Evolutionary conservation across 164 flowering plant genomes (phyloP).

Genomic region (Tetrastigma voinierianum): DNA sequence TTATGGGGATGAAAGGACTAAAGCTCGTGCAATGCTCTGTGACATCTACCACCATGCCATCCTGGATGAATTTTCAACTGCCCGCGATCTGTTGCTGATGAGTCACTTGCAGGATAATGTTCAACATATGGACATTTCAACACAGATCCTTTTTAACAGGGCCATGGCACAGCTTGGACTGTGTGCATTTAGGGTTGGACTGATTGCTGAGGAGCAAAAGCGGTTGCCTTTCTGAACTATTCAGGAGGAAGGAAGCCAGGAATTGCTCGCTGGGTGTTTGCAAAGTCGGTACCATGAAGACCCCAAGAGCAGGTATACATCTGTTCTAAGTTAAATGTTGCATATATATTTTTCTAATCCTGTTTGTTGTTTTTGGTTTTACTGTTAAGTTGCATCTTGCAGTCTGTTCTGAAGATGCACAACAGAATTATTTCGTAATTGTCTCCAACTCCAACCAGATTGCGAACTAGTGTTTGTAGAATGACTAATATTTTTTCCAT

Average conservation of each 20-base stretch:
- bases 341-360: no score
- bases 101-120: slow-evolving; percentile 92
- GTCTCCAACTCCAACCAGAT: no score
- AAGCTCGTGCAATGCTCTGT: slow-evolving; percentile 96
- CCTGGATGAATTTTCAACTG: slow-evolving; percentile 61
- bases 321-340: background rate
- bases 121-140: slow-evolving; percentile 84
- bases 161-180: slow-evolving; percentile 97
- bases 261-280: slow-evolving; percentile 89
- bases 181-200: slow-evolving; percentile 79
- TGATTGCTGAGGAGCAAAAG: slow-evolving; percentile 73
- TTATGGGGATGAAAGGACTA: slow-evolving; percentile 92
- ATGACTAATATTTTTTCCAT: no score
- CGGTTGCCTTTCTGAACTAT: slow-evolving; percentile 85
- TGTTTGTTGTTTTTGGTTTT: no score
- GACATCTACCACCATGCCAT: slow-evolving; percentile 96
- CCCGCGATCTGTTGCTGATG: slow-evolving; percentile 89
- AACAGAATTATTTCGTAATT: no score
- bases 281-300: slow-evolving; percentile 91
- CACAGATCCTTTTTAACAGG: slow-evolving; percentile 87
- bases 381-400: no score
- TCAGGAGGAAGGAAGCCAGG: slow-evolving; percentile 93
- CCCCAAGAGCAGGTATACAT: slow-evolving; percentile 87
- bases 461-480: no score
- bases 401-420: no score